Percentiles rank a stretch among this genome's conserved stretches.
Conservation (phyloP, 2,329 filamentous ascomycete genomes). For the Cercospora beticola region DNA sequence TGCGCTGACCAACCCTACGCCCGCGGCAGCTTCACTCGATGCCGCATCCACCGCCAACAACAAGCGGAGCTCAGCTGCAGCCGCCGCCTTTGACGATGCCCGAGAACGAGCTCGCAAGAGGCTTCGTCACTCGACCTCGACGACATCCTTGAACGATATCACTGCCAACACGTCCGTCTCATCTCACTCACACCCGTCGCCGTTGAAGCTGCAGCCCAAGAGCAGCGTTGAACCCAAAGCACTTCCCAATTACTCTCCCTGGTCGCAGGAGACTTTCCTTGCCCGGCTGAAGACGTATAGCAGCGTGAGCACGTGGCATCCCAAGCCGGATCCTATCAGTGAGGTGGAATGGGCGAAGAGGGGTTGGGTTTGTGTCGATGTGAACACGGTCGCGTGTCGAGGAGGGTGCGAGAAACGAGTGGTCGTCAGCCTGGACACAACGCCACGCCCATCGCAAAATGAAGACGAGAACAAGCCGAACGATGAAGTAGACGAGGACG, state of each 20-base stretch:
- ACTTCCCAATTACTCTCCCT: constrained; percentile 75
- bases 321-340: constrained; percentile 79
- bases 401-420: constrained; percentile 81
- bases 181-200: constrained; percentile 33
- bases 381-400: constrained; percentile 78
- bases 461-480: constrained; percentile 26
- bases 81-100: constrained; percentile 27
- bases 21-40: constrained; percentile 37
- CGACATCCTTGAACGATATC: constrained; percentile 25
- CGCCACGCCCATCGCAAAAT: not conserved
- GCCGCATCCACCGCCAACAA: constrained; percentile 35
- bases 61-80: constrained; percentile 22
- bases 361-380: constrained; percentile 83
- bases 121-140: constrained; percentile 34
- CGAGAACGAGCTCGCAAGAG: constrained; percentile 35
- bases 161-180: constrained; percentile 24
- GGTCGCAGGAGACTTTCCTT: constrained; percentile 79
- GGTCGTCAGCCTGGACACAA: constrained; percentile 69
- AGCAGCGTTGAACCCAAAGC: constrained; percentile 17
- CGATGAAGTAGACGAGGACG: constrained; percentile 47
- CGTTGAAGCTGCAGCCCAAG: constrained; percentile 8
- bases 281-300: constrained; percentile 82
- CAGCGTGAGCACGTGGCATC: constrained; percentile 89
- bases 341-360: constrained; percentile 94
- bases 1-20: constrained; percentile 49